Percentiles rank a stretch among this genome's conserved stretches.
phyloP scores from a whole-genome alignment of 371 early-diverging fungal genomes.

The Rhizopus microsporus region DNA sequence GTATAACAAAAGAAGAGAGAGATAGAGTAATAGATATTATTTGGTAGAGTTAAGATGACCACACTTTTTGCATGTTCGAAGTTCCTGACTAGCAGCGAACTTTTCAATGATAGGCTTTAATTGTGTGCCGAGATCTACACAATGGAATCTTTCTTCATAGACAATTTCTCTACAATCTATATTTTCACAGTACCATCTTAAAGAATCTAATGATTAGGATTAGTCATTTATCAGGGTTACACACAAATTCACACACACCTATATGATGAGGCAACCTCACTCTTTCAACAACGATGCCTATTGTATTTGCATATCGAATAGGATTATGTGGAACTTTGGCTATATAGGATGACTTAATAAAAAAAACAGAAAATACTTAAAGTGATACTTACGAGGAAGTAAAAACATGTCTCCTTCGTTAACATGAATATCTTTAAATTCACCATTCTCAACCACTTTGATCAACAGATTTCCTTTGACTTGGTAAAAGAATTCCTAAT shows the following conservation, averaged over 20 bases:
- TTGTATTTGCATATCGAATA: slow-evolving; percentile 84
- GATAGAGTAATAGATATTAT: slow-evolving; percentile 22
- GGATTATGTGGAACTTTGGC: slow-evolving; percentile 94
- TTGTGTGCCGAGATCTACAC: slow-evolving; percentile 87
- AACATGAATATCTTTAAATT: slow-evolving; percentile 82
- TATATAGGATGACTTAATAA: slow-evolving; percentile 20
- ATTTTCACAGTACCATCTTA: slow-evolving; percentile 94
- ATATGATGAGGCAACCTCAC: slow-evolving; percentile 73
- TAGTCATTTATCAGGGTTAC: slow-evolving; percentile 10
- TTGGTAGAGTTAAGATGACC: slow-evolving; percentile 70
- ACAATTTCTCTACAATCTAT: slow-evolving; percentile 73
- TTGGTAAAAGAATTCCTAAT: slow-evolving; percentile 95
- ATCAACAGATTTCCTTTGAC: slow-evolving; percentile 88
- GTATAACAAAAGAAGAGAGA: neutral
- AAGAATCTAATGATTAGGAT: slow-evolving; percentile 52
- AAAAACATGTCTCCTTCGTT: slow-evolving; percentile 95
- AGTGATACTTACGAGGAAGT: slow-evolving; percentile 71
- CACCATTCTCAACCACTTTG: slow-evolving; percentile 79
- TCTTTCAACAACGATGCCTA: slow-evolving; percentile 95
- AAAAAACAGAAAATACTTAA: slow-evolving; percentile 7
- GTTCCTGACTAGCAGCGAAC: slow-evolving; percentile 60
- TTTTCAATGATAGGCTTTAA: slow-evolving; percentile 89
- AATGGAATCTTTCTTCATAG: slow-evolving; percentile 88
- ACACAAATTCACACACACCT: slow-evolving; percentile 55
- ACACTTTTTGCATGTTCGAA: slow-evolving; percentile 82